Evolutionary conservation across 2,329 filamentous ascomycete genomes (phyloP), one percentile per base, ranked within the genome.

Genomic region (Calonectria montana): DNA sequence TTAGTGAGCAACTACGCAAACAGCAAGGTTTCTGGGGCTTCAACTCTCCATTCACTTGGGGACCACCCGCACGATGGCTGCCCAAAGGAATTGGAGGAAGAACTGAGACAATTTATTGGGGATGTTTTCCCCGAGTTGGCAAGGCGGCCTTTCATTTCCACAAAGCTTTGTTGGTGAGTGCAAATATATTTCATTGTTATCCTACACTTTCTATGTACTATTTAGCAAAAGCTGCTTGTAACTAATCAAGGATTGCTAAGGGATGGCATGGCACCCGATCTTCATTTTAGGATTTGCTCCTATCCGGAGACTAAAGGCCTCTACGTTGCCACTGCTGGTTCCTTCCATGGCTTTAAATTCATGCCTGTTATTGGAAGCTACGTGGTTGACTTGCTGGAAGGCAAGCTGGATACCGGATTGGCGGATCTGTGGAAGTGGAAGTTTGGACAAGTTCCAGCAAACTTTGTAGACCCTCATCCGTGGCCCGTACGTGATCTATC

Each of bases 271-370:
- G 79, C 80, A 3, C 71, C 69, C 4, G 80, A 82, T 61, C 73
- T 81, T 21, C 81, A 81, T 72, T 78, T 78, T 67, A 73, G 75
- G 43, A 73, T 78, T 69, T 77, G 75, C 35, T 72, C 67, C 13
- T 77, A 73, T 21, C 74, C 76, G 3, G 18, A 48, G 4, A 67
- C 48, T 4, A 55, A 77, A 43, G 82, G 82, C 41, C 82, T 89
- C 7, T 87, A 88, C 78, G 78, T 89, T 59, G 87, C 87, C 12
- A 88, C 87, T 1, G 87, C 87, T 7, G 88, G 87, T 9, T 87
- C 85, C 63, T 87, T 87, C n/a, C 88, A 89, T 69, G 87, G 80
- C 10, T 89, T 84, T 79, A 89, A 89, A 74, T 89, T 89, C 80
- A 82, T 89, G 70, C 87, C 88, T 41, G 83, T 88, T 16, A 80